Evolutionary conservation across 805 yeast species (phyloP).

Genomic region (Suhomyces vadensis): DNA sequence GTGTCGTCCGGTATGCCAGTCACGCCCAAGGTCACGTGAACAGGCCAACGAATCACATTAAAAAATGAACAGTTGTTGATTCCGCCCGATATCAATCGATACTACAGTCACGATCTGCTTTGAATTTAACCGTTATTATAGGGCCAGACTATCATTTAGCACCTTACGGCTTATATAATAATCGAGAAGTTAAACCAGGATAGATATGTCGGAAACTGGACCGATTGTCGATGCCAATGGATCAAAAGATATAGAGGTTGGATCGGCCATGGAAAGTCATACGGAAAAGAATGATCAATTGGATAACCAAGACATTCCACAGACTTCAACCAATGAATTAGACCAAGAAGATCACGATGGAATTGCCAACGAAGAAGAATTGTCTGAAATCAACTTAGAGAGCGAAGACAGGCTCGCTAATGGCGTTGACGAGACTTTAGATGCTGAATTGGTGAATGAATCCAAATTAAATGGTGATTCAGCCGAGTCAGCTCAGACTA

Average conservation of each 20-base stretch:
- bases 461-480: neutral
- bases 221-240: constrained; percentile 2
- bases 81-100: neutral
- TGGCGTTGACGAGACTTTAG: neutral
- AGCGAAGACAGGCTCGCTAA: neutral
- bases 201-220: neutral
- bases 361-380: neutral
- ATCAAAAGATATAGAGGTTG: neutral
- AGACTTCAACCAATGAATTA: neutral
- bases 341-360: neutral
- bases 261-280: neutral
- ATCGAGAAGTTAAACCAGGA: neutral
- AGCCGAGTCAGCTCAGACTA: too few species aligned
- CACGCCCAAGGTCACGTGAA: neutral
- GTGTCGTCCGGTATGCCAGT: too few species aligned
- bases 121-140: neutral
- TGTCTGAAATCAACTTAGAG: constrained; percentile 1
- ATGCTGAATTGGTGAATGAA: neutral
- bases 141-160: neutral
- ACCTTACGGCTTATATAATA: neutral
- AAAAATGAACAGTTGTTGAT: neutral
- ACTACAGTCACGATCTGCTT: constrained; percentile 1
- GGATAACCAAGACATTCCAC: constrained; percentile 3
- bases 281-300: constrained; percentile 3
- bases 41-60: neutral